Evolutionary conservation across 768 basidiomycete species (phyloP).

Genomic region (Leccinum pellstonianum): DNA sequence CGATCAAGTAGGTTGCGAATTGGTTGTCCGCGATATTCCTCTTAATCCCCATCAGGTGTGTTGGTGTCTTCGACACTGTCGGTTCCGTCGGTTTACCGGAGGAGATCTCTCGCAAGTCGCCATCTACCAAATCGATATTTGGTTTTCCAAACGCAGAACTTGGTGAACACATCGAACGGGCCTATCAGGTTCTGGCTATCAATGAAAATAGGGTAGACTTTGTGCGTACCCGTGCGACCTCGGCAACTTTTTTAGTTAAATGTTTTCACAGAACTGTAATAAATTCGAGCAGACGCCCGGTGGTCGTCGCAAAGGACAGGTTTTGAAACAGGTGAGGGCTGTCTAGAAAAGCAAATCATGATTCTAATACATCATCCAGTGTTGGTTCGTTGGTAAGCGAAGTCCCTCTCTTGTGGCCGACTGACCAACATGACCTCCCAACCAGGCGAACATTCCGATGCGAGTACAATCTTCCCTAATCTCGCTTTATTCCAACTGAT

Average conservation of each 20-base stretch:
- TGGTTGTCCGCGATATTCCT: conserved; percentile 1
- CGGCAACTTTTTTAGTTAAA: background rate
- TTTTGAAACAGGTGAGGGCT: conserved; percentile 55
- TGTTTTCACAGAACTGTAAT: conserved; percentile 46
- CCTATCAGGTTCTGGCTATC: conserved; percentile 69
- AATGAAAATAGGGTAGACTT: conserved; percentile 69
- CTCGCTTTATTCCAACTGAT: background rate
- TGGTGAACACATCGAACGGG: conserved; percentile 61
- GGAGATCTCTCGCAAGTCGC: conserved; percentile 49
- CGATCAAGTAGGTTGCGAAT: conserved; percentile 51
- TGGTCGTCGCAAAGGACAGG: conserved; percentile 54
- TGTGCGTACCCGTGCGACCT: conserved; percentile 38
- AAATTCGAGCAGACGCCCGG: conserved; percentile 59
- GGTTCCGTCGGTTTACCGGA: conserved; percentile 69
- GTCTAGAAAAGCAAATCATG: background rate
- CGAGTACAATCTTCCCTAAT: background rate
- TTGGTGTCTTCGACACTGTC: conserved; percentile 81
- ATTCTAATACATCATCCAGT: conserved; percentile 37
- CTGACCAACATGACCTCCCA: conserved; percentile 10
- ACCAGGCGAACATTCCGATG: conserved; percentile 31
- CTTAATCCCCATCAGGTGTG: conserved; percentile 41
- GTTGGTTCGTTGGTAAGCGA: conserved; percentile 66
- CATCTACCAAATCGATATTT: conserved; percentile 50
- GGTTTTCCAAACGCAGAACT: conserved; percentile 62
- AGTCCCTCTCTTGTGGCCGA: background rate